These are phyloP conservation scores for Aspergillus sp. DNA, from an alignment of 2,329 filamentous ascomycete species.

Conservation along the genomic window DNA sequence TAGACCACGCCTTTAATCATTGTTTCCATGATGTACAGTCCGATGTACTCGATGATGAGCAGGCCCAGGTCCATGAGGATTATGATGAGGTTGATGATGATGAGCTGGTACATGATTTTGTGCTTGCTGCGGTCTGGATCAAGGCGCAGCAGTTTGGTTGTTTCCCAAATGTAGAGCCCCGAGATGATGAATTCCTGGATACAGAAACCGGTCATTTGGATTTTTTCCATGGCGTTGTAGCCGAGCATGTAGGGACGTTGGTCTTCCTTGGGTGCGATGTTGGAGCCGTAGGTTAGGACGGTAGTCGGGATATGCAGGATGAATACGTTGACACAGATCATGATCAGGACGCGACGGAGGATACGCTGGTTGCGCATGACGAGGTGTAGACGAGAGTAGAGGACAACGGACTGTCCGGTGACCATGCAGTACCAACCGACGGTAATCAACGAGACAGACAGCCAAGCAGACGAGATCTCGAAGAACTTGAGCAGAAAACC, in stretches of 20 bases:
- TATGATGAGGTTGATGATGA: conserved; percentile 44
- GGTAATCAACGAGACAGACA: conserved; percentile 39
- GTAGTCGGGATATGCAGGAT: conserved; percentile 41
- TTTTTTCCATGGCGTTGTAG: conserved; percentile 47
- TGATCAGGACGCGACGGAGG: conserved; percentile 36
- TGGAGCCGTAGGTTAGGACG: conserved; percentile 40
- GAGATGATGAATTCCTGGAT: conserved; percentile 51
- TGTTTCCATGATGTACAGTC: conserved; percentile 42
- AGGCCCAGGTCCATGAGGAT: conserved; percentile 42
- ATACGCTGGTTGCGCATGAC: conserved; percentile 35
- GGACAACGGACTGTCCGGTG: conserved; percentile 43
- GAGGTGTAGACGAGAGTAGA: conserved; percentile 46
- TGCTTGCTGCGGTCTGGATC: conserved; percentile 38
- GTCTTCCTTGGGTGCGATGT: conserved; percentile 18
- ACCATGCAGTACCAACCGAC: conserved; percentile 45
- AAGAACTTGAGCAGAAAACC: conserved; percentile 46
- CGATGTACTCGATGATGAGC: conserved; percentile 38
- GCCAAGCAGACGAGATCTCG: conserved; percentile 27
- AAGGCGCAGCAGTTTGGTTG: conserved; percentile 44
- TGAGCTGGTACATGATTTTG: conserved; percentile 44
- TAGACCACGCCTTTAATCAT: conserved; percentile 43
- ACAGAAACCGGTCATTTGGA: conserved; percentile 52
- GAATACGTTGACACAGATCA: conserved; percentile 43
- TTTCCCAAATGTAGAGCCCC: conserved; percentile 49
- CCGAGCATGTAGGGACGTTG: conserved; percentile 22